phyloP scores from a whole-genome alignment of 2,329 filamentous ascomycete genomes.

The Xenoacremonium recifei region DNA sequence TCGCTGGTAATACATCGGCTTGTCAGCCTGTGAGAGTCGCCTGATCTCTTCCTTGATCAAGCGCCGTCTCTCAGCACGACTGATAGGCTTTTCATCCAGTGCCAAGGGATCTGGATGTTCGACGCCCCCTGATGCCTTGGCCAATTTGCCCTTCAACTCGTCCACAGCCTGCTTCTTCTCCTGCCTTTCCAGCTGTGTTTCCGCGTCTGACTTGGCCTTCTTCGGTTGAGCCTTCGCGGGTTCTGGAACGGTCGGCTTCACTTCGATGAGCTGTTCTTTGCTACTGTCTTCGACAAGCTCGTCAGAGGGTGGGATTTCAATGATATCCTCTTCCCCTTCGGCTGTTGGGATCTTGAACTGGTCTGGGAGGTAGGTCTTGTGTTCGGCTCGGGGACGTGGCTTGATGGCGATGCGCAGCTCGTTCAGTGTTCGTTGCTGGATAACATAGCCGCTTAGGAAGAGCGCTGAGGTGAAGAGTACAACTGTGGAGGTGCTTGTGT shows the following conservation, averaged over 20 bases:
- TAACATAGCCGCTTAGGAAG: slow-evolving; percentile 82
- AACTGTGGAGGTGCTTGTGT: slow-evolving; percentile 40
- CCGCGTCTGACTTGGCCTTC: slow-evolving; percentile 12
- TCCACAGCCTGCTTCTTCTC: slow-evolving; percentile 33
- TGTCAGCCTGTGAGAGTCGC: slow-evolving; percentile 43
- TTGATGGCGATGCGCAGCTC: slow-evolving; percentile 74
- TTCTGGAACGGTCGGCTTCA: slow-evolving; percentile 29
- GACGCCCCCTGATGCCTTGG: slow-evolving; percentile 32
- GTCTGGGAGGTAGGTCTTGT: slow-evolving; percentile 51
- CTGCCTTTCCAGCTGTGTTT: slow-evolving; percentile 10
- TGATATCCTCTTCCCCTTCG: slow-evolving; percentile 45
- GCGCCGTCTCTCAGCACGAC: slow-evolving; percentile 51
- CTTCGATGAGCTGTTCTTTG: slow-evolving; percentile 32
- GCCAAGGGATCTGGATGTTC: slow-evolving; percentile 35
- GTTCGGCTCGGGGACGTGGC: slow-evolving; percentile 38
- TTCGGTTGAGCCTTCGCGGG: slow-evolving; percentile 7
- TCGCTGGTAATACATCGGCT: slow-evolving; percentile 53
- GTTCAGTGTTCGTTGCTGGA: slow-evolving; percentile 82
- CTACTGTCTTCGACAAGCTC: slow-evolving; percentile 27
- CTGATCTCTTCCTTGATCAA: slow-evolving; percentile 59
- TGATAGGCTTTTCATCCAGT: slow-evolving; percentile 47
- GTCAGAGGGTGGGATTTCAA: slow-evolving; percentile 39
- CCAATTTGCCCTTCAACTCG: slow-evolving; percentile 30
- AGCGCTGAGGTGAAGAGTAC: slow-evolving; percentile 76
- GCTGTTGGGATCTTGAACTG: slow-evolving; percentile 46